These are phyloP conservation scores for Colletotrichum sp. DNA, from an alignment of 2,329 filamentous ascomycete species.

Conservation along the genomic window DNA sequence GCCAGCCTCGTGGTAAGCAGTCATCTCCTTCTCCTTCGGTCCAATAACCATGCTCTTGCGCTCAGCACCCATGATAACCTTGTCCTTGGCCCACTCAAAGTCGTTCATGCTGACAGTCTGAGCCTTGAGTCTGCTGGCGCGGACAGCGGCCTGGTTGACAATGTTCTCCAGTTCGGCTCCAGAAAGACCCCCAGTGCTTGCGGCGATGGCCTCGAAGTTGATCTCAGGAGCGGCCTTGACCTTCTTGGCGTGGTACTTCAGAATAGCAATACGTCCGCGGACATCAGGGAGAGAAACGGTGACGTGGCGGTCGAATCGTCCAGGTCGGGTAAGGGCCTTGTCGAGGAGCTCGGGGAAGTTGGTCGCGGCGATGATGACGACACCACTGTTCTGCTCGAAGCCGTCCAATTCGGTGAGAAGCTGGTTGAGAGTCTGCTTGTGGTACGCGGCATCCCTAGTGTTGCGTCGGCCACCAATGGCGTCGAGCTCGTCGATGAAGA, in stretches of 20 bases:
- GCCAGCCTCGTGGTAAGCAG: conserved; percentile 95
- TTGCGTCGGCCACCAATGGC: conserved; percentile 95
- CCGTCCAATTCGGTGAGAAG: conserved; percentile 96
- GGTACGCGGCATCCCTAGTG: conserved; percentile 89
- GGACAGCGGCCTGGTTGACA: conserved; percentile 93
- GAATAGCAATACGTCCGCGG: conserved; percentile 87
- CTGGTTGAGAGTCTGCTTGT: conserved; percentile 97
- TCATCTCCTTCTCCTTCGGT: conserved; percentile 92
- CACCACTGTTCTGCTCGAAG: conserved; percentile 91
- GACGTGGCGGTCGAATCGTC: conserved; percentile 94
- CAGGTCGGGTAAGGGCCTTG: conserved; percentile 94
- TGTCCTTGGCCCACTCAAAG: conserved; percentile 98
- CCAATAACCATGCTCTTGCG: conserved; percentile 87
- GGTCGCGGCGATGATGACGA: conserved; percentile 95
- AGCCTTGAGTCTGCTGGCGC: conserved; percentile 87
- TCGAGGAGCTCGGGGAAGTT: conserved; percentile 95
- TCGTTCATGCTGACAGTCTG: conserved; percentile 76
- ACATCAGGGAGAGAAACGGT: conserved; percentile 90
- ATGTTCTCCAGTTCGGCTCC: conserved; percentile 97
- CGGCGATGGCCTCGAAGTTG: conserved; percentile 82
- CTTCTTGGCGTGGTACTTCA: conserved; percentile 93
- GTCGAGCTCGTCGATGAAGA: conserved; percentile 94
- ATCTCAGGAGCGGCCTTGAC: conserved; percentile 82
- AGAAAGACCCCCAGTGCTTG: conserved; percentile 88
- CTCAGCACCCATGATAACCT: conserved; percentile 96